Evolutionary conservation across 2,329 filamentous ascomycete species (phyloP).

Genomic region (Ophiosphaerella korrae): DNA sequence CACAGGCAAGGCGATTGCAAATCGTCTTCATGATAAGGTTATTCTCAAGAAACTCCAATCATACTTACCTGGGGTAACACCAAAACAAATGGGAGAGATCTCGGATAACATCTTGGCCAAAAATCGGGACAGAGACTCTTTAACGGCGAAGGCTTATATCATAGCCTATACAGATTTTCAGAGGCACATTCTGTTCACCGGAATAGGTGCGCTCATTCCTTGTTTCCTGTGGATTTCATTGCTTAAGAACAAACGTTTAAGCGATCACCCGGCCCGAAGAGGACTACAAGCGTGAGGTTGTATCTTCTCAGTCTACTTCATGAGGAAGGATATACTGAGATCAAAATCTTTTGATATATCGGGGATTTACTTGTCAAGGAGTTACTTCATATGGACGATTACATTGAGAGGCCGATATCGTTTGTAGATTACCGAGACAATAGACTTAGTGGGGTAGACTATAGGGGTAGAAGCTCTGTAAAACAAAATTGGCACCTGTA

Average conservation of each 20-base stretch:
- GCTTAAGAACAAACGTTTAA: constrained; percentile 26
- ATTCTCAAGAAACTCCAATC: constrained; percentile 48
- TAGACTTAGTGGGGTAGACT: too few relatives aligned
- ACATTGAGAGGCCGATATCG: too few relatives aligned
- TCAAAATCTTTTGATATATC: too few relatives aligned
- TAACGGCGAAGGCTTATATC: constrained; percentile 49
- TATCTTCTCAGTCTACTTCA: background rate
- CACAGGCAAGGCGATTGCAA: constrained; percentile 57
- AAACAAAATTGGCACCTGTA: too few relatives aligned
- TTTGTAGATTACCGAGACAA: too few relatives aligned
- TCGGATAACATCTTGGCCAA: constrained; percentile 44
- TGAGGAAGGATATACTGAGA: too few relatives aligned
- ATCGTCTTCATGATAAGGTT: constrained; percentile 50
- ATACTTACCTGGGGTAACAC: constrained; percentile 16
- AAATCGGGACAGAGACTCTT: constrained; percentile 57
- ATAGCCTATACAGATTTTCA: constrained; percentile 40
- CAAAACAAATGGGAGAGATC: too few relatives aligned
- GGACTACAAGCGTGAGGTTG: background rate
- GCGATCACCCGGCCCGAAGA: background rate
- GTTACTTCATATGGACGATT: too few relatives aligned
- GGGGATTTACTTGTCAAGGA: too few relatives aligned
- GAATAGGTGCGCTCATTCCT: constrained; percentile 30
- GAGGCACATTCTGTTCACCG: constrained; percentile 37
- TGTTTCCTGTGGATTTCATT: constrained; percentile 27
- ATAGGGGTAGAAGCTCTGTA: too few relatives aligned